Evolutionary conservation across 805 yeast genomes (phyloP).

Genomic region (Metschnikowia lunata): DNA sequence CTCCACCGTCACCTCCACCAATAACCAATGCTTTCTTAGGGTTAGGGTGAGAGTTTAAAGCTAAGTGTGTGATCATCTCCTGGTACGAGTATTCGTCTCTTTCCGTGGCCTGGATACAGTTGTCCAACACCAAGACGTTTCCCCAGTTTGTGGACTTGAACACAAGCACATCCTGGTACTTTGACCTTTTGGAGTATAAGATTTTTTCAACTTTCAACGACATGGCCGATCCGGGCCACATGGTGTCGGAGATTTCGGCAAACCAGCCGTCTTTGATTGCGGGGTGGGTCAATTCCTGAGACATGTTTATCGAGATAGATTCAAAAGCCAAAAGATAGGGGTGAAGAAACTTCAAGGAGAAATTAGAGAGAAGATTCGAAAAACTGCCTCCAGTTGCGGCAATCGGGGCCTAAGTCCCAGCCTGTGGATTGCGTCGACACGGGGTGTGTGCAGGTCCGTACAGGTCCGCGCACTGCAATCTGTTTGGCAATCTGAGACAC

Average conservation of each 20-base stretch:
- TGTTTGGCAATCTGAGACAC: too few species aligned
- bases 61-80: conserved; percentile 96
- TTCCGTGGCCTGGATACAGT: conserved; percentile 93
- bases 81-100: conserved; percentile 97
- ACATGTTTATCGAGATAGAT: background rate
- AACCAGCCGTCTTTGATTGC: conserved; percentile 88
- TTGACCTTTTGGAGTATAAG: conserved; percentile 77
- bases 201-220: conserved; percentile 82
- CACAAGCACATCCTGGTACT: conserved; percentile 90
- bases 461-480: too few species aligned
- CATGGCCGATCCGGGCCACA: conserved; percentile 99
- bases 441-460: too few species aligned
- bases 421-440: too few species aligned
- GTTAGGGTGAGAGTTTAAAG: conserved; percentile 87
- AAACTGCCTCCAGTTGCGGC: too few species aligned
- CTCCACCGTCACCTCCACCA: conserved; percentile 99
- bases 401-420: too few species aligned
- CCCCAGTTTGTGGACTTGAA: conserved; percentile 94
- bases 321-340: too few species aligned
- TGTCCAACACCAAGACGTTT: conserved; percentile 90
- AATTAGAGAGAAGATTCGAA: too few species aligned
- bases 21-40: conserved; percentile 91
- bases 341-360: too few species aligned
- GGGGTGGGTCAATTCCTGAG: conserved; percentile 48
- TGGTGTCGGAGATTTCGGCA: conserved; percentile 87